Percentiles rank a stretch among this genome's conserved stretches.
These are phyloP conservation scores for Mycosarcoma mackinlayi DNA, from an alignment of 1,284 basidiomycete genomes.

Conservation along the genomic window DNA sequence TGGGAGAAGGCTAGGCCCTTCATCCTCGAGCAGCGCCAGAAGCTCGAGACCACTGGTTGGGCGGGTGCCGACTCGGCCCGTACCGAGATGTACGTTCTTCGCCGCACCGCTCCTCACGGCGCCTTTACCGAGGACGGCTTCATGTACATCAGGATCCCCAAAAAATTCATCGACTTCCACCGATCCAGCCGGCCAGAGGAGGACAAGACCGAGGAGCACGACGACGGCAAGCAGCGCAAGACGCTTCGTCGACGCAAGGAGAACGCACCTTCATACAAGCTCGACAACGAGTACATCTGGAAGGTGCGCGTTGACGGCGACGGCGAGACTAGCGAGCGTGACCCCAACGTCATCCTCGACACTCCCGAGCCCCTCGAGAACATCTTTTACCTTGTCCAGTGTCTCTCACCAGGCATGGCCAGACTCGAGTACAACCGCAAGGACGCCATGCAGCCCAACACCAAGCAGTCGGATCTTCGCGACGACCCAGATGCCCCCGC, in stretches of 20 bases:
- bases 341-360: conserved; percentile 61
- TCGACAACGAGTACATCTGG: conserved; percentile 61
- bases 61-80: conserved; percentile 49
- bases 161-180: conserved; percentile 65
- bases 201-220: conserved; percentile 40
- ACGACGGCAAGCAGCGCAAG: conserved; percentile 56
- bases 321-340: conserved; percentile 52
- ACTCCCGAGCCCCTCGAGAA: conserved; percentile 62
- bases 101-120: conserved; percentile 57
- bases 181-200: conserved; percentile 53
- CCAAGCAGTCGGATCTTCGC: conserved; percentile 56
- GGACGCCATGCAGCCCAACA: conserved; percentile 62
- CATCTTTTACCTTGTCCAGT: conserved; percentile 63
- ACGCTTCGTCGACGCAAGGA: conserved; percentile 55
- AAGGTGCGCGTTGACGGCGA: conserved; percentile 61
- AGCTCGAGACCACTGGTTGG: conserved; percentile 63
- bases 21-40: conserved; percentile 65
- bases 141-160: conserved; percentile 63
- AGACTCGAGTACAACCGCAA: conserved; percentile 57
- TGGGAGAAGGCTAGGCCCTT: conserved; percentile 64
- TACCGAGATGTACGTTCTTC: conserved; percentile 63
- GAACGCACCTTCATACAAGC: conserved; percentile 58
- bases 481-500: conserved; percentile 59
- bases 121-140: conserved; percentile 63
- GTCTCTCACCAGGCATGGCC: conserved; percentile 60